Evolutionary conservation across 2,329 filamentous ascomycete species (phyloP).

Genomic region (Epichloe aotearoae): DNA sequence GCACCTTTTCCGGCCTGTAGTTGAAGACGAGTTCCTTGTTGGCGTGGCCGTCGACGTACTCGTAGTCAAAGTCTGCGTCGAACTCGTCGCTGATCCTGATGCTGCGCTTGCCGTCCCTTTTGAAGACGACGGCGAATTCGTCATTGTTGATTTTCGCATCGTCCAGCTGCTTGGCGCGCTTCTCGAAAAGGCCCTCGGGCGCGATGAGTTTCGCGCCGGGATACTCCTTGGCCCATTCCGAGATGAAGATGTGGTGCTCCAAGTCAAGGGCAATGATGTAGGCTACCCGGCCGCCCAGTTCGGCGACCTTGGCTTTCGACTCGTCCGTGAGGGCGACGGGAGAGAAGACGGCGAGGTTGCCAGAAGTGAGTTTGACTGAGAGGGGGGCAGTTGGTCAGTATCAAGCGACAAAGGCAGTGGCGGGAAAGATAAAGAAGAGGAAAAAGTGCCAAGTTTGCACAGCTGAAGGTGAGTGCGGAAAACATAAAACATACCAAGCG

Average conservation of each 20-base stretch:
- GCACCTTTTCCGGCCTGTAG: conserved; percentile 62
- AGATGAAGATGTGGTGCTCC: conserved; percentile 91
- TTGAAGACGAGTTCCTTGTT: conserved; percentile 85
- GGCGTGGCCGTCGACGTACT: conserved; percentile 65
- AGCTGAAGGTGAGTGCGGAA: too few relatives aligned
- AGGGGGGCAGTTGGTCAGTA: neutral
- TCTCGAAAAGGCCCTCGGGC: conserved; percentile 70
- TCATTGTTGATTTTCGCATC: conserved; percentile 34
- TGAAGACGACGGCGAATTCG: conserved; percentile 56
- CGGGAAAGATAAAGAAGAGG: neutral
- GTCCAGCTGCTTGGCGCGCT: conserved; percentile 49
- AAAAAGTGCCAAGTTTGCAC: too few relatives aligned
- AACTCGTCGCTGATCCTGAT: conserved; percentile 60
- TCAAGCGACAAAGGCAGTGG: neutral
- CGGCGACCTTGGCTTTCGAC: conserved; percentile 48
- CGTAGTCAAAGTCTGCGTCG: conserved; percentile 72
- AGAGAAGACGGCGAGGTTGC: conserved; percentile 77
- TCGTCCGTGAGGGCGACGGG: conserved; percentile 74
- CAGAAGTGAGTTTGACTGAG: conserved; percentile 63
- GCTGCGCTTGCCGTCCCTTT: conserved; percentile 36
- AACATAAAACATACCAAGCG: conserved; percentile 55
- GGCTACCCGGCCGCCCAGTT: conserved; percentile 55
- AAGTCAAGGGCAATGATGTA: conserved; percentile 83
- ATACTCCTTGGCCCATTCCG: conserved; percentile 69
- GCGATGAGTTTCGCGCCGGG: conserved; percentile 70